These are phyloP conservation scores for Arthroderma uncinatum DNA, from an alignment of 2,329 filamentous ascomycete species.

Conservation along the genomic window DNA sequence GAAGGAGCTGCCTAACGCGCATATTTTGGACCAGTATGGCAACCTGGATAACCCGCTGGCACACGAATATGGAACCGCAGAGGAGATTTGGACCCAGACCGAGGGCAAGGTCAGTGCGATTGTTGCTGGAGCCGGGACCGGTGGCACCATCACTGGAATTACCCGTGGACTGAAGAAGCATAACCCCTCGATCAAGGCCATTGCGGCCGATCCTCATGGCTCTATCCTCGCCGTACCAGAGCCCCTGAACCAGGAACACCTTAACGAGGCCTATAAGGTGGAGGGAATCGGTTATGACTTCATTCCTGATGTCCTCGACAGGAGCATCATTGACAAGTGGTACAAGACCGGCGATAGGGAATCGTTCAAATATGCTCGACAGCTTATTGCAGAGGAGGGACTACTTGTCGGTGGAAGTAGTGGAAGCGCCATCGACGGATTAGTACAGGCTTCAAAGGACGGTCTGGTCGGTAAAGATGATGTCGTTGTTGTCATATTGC, in stretches of 20 bases:
- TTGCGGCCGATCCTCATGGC: constrained; percentile 85
- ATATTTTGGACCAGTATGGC: constrained; percentile 93
- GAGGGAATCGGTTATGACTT: constrained; percentile 99
- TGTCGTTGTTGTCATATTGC: constrained; percentile 78
- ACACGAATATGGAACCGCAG: constrained; percentile 85
- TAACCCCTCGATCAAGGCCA: constrained; percentile 70
- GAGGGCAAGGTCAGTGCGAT: constrained; percentile 69
- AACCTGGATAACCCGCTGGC: constrained; percentile 87
- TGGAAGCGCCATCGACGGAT: constrained; percentile 78
- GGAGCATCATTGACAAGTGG: constrained; percentile 74
- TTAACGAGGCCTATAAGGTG: constrained; percentile 86
- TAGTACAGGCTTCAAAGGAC: constrained; percentile 66
- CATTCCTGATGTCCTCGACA: constrained; percentile 84
- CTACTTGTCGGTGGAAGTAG: constrained; percentile 87
- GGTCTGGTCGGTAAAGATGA: constrained; percentile 69
- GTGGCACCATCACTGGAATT: constrained; percentile 87
- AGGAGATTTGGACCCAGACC: constrained; percentile 93
- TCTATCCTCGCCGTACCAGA: constrained; percentile 81
- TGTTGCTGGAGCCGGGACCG: constrained; percentile 86
- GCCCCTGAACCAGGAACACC: constrained; percentile 63
- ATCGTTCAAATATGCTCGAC: constrained; percentile 79
- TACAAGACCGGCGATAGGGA: constrained; percentile 95
- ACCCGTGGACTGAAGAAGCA: constrained; percentile 79
- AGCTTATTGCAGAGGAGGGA: constrained; percentile 87
- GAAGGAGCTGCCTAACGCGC: constrained; percentile 92